phyloP scores from a whole-genome alignment of 2,329 filamentous ascomycete species.

The Diaporthe amygdali region DNA sequence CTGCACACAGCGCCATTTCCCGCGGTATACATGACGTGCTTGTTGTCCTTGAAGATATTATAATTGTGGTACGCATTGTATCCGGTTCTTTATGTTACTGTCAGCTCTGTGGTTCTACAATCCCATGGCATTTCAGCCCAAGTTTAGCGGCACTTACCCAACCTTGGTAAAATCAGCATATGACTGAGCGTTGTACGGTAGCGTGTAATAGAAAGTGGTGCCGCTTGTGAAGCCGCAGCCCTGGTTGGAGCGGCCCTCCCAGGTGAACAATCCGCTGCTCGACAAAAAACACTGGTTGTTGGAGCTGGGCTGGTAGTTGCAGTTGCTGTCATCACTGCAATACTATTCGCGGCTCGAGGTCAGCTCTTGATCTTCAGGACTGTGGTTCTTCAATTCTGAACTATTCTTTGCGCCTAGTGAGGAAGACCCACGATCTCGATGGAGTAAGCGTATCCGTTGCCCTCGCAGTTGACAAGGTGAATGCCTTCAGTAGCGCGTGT shows the following conservation, averaged over 20 bases:
- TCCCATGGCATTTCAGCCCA: not conserved
- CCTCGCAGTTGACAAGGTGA: not conserved
- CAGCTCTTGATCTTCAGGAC: not conserved
- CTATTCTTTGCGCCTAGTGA: not conserved
- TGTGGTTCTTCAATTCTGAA: too few relatives aligned
- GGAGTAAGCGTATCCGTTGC: not conserved
- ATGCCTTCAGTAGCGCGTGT: not conserved
- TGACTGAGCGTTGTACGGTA: not conserved
- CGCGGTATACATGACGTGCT: conserved; percentile 33
- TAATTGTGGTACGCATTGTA: not conserved
- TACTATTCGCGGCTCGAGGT: not conserved
- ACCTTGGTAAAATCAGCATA: not conserved
- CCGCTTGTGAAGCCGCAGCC: not conserved
- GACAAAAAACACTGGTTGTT: conserved; percentile 1
- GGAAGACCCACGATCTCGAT: not conserved
- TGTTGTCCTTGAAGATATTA: not conserved
- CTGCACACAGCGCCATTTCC: not conserved
- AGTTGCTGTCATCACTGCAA: not conserved
- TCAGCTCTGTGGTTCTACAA: not conserved
- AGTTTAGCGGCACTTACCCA: not conserved
- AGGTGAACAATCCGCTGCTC: not conserved
- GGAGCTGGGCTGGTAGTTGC: not conserved
- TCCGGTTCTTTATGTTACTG: not conserved
- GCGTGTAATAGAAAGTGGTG: not conserved
- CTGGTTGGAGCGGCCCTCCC: not conserved